Evolutionary conservation across 1,139 yeast species (phyloP), one percentile per base, ranked within the genome.

Genomic region (Pichia inconspicua): DNA sequence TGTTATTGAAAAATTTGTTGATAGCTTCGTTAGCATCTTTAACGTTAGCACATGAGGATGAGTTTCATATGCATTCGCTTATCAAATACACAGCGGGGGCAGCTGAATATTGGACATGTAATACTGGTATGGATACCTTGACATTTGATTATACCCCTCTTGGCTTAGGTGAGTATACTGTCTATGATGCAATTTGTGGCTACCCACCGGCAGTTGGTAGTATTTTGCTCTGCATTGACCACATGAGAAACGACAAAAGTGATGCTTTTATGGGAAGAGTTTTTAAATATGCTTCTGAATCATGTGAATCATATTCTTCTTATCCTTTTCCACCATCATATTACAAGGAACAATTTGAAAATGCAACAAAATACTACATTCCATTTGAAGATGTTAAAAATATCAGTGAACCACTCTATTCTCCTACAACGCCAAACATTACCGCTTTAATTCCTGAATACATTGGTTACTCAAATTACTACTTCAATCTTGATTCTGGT

Each of bases 121-220:
- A 34, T 17, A 37, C 40, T 10, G 42, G 38, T 2, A 35, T 48
- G 5, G 25, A n/a, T 2, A 11, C 36, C 5, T 50, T 37, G 14
- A 45, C 37, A 4, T 54, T 40, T 42, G 58, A 55, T 30, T 53
- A 43, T 35, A 28, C 25, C 2, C 46, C 49, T 17, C 41, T 46
- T 10, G 34, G 39, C 11, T 5, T 34, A 2, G 48, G 44, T 22
- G 17, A 11, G 4, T 46, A 47, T 31, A 37, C 50, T 3, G 4
- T 17, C 4, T 55, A 40, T 22, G 55, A 51, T 40, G 41, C 48
- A 5, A 30, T 48, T 31, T 58, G 62, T 47, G 48, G 48, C 7
- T 58, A 63, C 47, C 59, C 59, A 7, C 62, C 65, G 1, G 57
- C 55, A n/a, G 41, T 59, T 37, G 67, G 66, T 11, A 50, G 62